Conservation (phyloP, 2,329 filamentous ascomycete genomes). For the Geosmithia putterillii region DNA sequence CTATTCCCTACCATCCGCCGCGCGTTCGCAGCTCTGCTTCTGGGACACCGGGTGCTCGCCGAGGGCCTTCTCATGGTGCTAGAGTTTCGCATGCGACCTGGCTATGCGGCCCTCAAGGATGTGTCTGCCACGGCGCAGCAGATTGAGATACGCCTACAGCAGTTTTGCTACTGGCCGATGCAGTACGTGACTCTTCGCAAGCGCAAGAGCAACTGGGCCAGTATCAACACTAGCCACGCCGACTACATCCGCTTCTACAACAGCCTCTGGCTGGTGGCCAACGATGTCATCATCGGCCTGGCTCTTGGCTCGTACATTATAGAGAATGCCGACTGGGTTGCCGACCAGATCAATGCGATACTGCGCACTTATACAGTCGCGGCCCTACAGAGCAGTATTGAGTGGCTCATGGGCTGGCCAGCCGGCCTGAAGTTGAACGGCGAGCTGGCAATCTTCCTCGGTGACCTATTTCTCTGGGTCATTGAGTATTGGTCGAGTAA, state of each 20-base stretch:
- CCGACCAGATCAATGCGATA: conserved; percentile 62
- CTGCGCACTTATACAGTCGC: conserved; percentile 77
- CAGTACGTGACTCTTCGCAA: conserved; percentile 88
- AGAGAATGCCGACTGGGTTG: conserved; percentile 81
- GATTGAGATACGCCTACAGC: conserved; percentile 89
- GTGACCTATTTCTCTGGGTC: conserved; percentile 94
- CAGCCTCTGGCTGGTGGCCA: conserved; percentile 93
- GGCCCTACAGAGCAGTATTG: conserved; percentile 77
- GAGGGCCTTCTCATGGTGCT: conserved; percentile 69
- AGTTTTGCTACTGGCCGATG: conserved; percentile 98
- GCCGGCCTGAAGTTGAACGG: conserved; percentile 91
- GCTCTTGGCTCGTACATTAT: conserved; percentile 94
- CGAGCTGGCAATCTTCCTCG: conserved; percentile 85
- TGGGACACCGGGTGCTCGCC: conserved; percentile 68
- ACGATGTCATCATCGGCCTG: conserved; percentile 97
- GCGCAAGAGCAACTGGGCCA: conserved; percentile 86
- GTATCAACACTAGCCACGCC: conserved; percentile 86
- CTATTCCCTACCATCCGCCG: conserved; percentile 64
- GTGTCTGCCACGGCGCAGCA: conserved; percentile 95
- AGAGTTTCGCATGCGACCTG: conserved; percentile 72
- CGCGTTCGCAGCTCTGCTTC: conserved; percentile 64
- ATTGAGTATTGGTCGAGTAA: conserved; percentile 93
- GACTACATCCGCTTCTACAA: conserved; percentile 99
- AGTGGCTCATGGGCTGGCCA: conserved; percentile 92
- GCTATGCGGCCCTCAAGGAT: conserved; percentile 80